These are phyloP conservation scores for Yamadazyma nakazawae DNA, from an alignment of 805 yeast genomes.

Conservation along the genomic window DNA sequence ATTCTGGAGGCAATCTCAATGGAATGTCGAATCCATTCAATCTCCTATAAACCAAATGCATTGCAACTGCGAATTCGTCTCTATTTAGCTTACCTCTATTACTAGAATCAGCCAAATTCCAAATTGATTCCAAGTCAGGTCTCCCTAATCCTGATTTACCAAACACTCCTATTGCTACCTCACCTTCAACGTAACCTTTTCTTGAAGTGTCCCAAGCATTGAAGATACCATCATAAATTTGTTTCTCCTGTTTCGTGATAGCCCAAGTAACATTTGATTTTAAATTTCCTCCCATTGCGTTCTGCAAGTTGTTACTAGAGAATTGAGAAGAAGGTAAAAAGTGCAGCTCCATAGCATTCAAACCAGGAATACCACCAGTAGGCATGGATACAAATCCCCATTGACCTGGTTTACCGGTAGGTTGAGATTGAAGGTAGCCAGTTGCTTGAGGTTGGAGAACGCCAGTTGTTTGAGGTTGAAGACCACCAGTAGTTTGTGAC, in stretches of 20 bases:
- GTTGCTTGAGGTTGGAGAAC: slow-evolving; percentile 29
- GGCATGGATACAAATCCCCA: slow-evolving; percentile 76
- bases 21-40: slow-evolving; percentile 90
- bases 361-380: slow-evolving; percentile 68
- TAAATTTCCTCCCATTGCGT: slow-evolving; percentile 40
- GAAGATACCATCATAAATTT: slow-evolving; percentile 82
- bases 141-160: slow-evolving; percentile 88
- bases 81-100: slow-evolving; percentile 80
- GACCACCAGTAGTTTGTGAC: slow-evolving; percentile 23
- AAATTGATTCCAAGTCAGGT: slow-evolving; percentile 81
- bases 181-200: slow-evolving; percentile 72
- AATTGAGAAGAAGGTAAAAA: slow-evolving; percentile 54
- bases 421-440: slow-evolving; percentile 46
- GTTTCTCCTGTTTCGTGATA: slow-evolving; percentile 83
- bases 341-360: slow-evolving; percentile 62
- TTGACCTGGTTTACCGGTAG: slow-evolving; percentile 70
- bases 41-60: slow-evolving; percentile 92
- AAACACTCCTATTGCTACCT: slow-evolving; percentile 79
- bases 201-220: slow-evolving; percentile 75
- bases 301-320: slow-evolving; percentile 36
- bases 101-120: slow-evolving; percentile 84
- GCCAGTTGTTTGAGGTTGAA: slow-evolving; percentile 26
- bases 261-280: slow-evolving; percentile 70
- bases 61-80: slow-evolving; percentile 93
- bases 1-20: slow-evolving; percentile 75